These are phyloP conservation scores for Neostapfia colusana DNA, from an alignment of 176 grass and related monocot genomes.

Conservation along the genomic window DNA sequence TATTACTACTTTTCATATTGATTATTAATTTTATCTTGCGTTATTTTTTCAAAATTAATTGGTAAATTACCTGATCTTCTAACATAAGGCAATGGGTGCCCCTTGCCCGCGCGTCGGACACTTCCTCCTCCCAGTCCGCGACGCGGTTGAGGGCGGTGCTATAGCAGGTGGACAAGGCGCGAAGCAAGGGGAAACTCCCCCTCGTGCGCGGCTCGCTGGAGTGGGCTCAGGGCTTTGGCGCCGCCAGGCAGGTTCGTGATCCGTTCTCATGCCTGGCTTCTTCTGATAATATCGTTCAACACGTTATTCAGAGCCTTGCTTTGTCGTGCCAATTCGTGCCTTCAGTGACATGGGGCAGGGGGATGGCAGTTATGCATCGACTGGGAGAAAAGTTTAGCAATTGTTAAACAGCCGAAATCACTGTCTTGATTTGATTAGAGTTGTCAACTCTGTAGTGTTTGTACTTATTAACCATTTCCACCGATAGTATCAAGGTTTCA, in stretches of 20 bases:
- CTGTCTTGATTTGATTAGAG: no score
- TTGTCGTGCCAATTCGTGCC: not conserved
- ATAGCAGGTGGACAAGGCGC: slow-evolving; percentile 62
- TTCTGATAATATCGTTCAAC: not conserved
- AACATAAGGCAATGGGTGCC: slow-evolving; percentile 13
- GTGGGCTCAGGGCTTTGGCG: slow-evolving; percentile 55
- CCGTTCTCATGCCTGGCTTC: not conserved
- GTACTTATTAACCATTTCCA: no score
- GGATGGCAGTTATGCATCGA: no score
- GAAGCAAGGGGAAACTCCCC: slow-evolving; percentile 57
- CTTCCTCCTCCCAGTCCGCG: slow-evolving; percentile 28
- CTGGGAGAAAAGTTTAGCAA: no score
- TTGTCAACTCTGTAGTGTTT: no score
- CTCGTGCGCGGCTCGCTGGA: slow-evolving; percentile 53
- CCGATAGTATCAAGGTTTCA: no score
- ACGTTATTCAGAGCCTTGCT: not conserved
- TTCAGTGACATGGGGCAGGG: no score
- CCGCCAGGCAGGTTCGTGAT: not conserved
- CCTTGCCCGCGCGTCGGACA: slow-evolving; percentile 32
- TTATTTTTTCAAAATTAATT: no score
- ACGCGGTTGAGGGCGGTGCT: slow-evolving; percentile 38
- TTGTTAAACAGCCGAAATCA: no score
- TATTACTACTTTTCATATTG: no score
- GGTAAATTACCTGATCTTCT: no score
- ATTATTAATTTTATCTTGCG: no score